Conservation (phyloP, 2,329 filamentous ascomycete genomes). For the Colletotrichum gigasporum region DNA sequence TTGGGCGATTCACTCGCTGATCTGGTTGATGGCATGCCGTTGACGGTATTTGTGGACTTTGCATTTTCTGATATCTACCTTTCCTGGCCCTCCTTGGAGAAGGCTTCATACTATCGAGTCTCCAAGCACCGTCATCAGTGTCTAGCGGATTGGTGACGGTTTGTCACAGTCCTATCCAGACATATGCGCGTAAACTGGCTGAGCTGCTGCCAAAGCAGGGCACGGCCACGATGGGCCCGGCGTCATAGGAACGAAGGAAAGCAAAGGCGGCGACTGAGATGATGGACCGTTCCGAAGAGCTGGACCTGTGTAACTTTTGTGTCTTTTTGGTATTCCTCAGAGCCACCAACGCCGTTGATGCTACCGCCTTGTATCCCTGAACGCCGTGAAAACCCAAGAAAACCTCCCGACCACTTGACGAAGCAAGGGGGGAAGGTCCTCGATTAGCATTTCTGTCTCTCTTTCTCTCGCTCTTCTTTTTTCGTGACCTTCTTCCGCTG, state of each 20-base stretch:
- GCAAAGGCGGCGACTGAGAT: conserved; percentile 29
- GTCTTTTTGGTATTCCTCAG: conserved; percentile 30
- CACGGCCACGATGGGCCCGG: neutral
- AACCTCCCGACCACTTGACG: neutral
- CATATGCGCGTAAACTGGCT: too few relatives aligned
- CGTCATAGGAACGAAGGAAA: neutral
- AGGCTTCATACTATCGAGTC: neutral
- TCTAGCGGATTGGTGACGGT: too few relatives aligned
- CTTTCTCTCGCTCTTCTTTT: neutral
- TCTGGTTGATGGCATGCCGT: neutral
- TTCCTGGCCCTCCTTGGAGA: neutral
- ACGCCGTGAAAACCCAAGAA: conserved; percentile 22
- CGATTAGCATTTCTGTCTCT: conserved; percentile 24
- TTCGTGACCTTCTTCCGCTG: neutral
- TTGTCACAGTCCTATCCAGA: too few relatives aligned
- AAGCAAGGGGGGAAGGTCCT: conserved; percentile 2
- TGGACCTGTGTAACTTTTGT: conserved; percentile 22
- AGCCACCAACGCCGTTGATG: conserved; percentile 33
- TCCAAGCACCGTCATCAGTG: too few relatives aligned
- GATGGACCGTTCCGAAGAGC: conserved; percentile 19
- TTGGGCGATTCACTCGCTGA: conserved; percentile 9
- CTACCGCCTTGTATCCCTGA: conserved; percentile 31
- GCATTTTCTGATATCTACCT: conserved; percentile 12
- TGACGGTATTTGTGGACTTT: conserved; percentile 2
- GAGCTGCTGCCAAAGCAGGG: neutral